phyloP scores from a whole-genome alignment of 2,329 filamentous ascomycete species.

The Pseudogymnoascus sp. region DNA sequence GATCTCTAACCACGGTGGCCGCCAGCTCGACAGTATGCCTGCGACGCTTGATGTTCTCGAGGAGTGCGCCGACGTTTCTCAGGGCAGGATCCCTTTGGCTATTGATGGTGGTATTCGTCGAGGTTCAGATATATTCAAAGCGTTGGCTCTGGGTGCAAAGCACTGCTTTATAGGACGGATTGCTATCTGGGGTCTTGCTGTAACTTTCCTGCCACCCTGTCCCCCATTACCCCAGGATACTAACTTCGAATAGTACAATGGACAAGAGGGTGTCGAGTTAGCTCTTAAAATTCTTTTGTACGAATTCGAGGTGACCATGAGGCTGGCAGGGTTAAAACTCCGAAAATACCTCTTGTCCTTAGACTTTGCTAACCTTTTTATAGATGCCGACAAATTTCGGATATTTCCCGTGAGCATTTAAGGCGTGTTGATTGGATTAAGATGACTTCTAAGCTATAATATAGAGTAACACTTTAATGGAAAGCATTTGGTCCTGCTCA shows the following conservation, averaged over 20 bases:
- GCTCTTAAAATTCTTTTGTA: conserved; percentile 27
- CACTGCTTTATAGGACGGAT: conserved; percentile 42
- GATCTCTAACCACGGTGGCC: conserved; percentile 32
- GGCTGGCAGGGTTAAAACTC: conserved; percentile 23
- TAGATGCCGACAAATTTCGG: conserved; percentile 20
- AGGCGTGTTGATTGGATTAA: conserved; percentile 6
- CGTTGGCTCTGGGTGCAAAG: conserved; percentile 51
- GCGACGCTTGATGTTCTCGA: conserved; percentile 32
- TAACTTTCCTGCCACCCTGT: conserved; percentile 18
- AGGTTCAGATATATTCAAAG: conserved; percentile 57
- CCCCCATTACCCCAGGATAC: neutral
- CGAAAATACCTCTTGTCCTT: conserved; percentile 8
- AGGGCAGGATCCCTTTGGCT: conserved; percentile 27
- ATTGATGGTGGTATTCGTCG: conserved; percentile 53
- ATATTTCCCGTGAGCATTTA: conserved; percentile 8
- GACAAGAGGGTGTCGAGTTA: conserved; percentile 29
- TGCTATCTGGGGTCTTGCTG: conserved; percentile 30
- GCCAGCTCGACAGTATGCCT: conserved; percentile 20
- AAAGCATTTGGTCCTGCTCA: no score
- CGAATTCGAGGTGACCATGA: conserved; percentile 28
- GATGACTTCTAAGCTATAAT: conserved; percentile 7
- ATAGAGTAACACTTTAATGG: neutral
- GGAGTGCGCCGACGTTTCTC: conserved; percentile 20
- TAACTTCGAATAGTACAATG: conserved; percentile 18
- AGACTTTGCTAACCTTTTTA: conserved; percentile 8